Base-by-base conservation (phyloP, 179 eudicot genomes). In the Amaranthus tricolor region DNA sequence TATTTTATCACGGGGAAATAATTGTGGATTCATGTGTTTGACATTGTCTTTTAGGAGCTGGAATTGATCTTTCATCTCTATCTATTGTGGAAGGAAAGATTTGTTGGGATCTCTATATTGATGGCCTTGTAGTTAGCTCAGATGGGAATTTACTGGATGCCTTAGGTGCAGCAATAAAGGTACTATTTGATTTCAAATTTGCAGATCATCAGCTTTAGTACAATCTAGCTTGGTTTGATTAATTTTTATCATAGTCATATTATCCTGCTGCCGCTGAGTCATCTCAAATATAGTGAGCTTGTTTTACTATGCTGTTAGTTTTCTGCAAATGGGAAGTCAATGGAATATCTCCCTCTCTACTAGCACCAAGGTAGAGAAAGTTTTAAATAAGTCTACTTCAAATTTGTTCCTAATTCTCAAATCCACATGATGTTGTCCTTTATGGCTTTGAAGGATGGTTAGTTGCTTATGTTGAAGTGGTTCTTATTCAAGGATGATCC, bases 71-170 rank as follows among this genome's bases (percentile, higher is more conserved):
- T 67, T 87, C 94, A 9, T 89, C 96, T 77, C 86, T 96, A 44
- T 85, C 87, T 65, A 89, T 93, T 44, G 89, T 87, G 76, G 93
- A 89, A 71, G 96, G 97, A 60, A 93, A 93, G 83, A 78, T 89
- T 49, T 96, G 98, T 81, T 96, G 99, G 99, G 99, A 96, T 84
- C 89, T 91, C 50, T 96, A 93, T 66, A 87, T 96, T 45, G 98
- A 96, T 74, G 90, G 96, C 52, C 97, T 96, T 54, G 98, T 93
- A 63, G 88, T 91, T 66, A 88, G 99, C 59, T 85, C 91, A 60
- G 94, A 96, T 86, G 99, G 99, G 45, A 96, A 96, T 85, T 70
- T 96, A 77, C 77, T 93, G 60, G 99, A 96, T 84, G 94, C 98
- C 40, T 83, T 93, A 62, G 99, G 91, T 60, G 99, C 97, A 81